These are phyloP conservation scores for Metschnikowia shivogae DNA, from an alignment of 805 yeast species.

Conservation along the genomic window DNA sequence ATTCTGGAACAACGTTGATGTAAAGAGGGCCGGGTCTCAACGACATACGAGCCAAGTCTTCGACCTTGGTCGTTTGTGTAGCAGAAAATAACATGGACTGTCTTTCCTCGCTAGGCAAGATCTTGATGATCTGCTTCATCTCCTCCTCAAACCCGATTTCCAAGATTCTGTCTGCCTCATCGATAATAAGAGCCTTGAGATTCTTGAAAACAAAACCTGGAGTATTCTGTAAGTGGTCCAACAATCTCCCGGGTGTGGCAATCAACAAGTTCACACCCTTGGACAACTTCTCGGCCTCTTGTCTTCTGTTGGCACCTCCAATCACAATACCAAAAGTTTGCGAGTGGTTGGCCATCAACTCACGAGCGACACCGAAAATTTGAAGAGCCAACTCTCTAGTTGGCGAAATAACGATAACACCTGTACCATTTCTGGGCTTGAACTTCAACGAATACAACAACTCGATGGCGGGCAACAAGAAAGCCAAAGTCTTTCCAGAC, in stretches of 20 bases:
- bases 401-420: slow-evolving; percentile 93
- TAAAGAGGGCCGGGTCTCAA: slow-evolving; percentile 89
- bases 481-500: slow-evolving; percentile 96
- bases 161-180: slow-evolving; percentile 96
- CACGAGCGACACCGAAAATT: slow-evolving; percentile 96
- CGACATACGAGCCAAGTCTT: slow-evolving; percentile 95
- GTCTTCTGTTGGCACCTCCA: slow-evolving; percentile 97
- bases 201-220: slow-evolving; percentile 91
- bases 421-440: slow-evolving; percentile 98
- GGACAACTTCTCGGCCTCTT: slow-evolving; percentile 89
- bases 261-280: slow-evolving; percentile 92
- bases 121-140: slow-evolving; percentile 93
- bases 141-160: slow-evolving; percentile 99
- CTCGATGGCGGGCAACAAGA: slow-evolving; percentile 93
- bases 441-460: slow-evolving; percentile 83
- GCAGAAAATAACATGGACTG: slow-evolving; percentile 99
- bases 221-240: slow-evolving; percentile 96
- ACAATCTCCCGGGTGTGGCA: slow-evolving; percentile 96
- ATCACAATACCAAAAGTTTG: slow-evolving; percentile 96
- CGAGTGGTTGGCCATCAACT: slow-evolving; percentile 81
- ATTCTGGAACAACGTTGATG: slow-evolving; percentile 85
- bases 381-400: slow-evolving; percentile 97
- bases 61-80: slow-evolving; percentile 97
- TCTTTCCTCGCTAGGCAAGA: slow-evolving; percentile 87
- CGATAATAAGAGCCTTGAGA: slow-evolving; percentile 88